phyloP scores from a whole-genome alignment of 2,329 filamentous ascomycete species.

The Lachnellula occidentalis region DNA sequence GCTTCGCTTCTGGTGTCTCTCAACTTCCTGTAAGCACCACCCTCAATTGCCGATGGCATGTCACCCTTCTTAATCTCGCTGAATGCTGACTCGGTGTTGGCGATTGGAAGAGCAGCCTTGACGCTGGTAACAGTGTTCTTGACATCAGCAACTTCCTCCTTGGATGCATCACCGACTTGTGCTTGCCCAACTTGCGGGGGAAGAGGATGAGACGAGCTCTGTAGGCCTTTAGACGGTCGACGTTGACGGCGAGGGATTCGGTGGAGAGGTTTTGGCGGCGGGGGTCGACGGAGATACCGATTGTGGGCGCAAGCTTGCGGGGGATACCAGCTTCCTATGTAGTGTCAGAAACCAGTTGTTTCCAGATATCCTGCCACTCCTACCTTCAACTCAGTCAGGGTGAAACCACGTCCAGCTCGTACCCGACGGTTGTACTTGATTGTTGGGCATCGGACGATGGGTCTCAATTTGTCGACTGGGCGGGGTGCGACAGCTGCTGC shows the following conservation, averaged over 20 bases:
- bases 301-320: constrained; percentile 88
- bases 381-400: constrained; percentile 97
- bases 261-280: constrained; percentile 96
- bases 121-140: constrained; percentile 57
- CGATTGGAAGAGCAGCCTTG: constrained; percentile 64
- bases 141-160: constrained; percentile 64
- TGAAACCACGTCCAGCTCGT: constrained; percentile 95
- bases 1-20: constrained; percentile 79
- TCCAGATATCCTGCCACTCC: constrained; percentile 19
- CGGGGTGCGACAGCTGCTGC: constrained; percentile 92
- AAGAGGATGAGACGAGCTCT: constrained; percentile 94
- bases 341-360: constrained; percentile 15
- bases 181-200: constrained; percentile 88
- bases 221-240: constrained; percentile 97
- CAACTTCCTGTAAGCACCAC: constrained; percentile 82
- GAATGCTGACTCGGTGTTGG: constrained; percentile 59
- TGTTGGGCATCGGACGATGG: constrained; percentile 94
- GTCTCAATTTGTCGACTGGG: constrained; percentile 93
- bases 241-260: constrained; percentile 91
- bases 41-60: constrained; percentile 67
- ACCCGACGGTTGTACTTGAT: constrained; percentile 99
- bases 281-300: constrained; percentile 94
- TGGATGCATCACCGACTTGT: constrained; percentile 88
- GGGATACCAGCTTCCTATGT: constrained; percentile 86
- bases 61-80: constrained; percentile 77